phyloP scores from a whole-genome alignment of 352 stramenopile species.

The Achlya hypogyna region DNA sequence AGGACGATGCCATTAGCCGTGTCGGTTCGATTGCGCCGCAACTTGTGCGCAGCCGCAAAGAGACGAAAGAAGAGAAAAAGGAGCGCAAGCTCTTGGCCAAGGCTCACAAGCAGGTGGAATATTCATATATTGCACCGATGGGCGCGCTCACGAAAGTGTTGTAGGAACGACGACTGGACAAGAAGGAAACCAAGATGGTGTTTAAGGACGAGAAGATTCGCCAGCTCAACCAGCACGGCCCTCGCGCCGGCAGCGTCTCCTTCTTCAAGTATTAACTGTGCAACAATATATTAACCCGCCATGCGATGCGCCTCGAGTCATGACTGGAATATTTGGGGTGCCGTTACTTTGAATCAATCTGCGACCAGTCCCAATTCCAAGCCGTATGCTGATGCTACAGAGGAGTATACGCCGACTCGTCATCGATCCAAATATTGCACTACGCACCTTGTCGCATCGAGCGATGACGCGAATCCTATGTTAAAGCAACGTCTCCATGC shows the following conservation, averaged over 20 bases:
- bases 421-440: too few species aligned
- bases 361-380: too few species aligned
- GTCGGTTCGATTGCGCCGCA: conserved; percentile 19
- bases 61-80: conserved; percentile 91
- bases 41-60: conserved; percentile 47
- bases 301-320: too few species aligned
- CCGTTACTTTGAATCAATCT: too few species aligned
- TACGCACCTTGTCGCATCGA: too few species aligned
- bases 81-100: conserved; percentile 88
- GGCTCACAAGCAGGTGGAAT: conserved; percentile 61
- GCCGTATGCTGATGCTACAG: too few species aligned
- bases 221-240: not conserved
- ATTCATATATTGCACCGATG: not conserved
- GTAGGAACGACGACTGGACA: conserved; percentile 15
- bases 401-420: too few species aligned
- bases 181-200: conserved; percentile 15
- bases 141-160: too few species aligned
- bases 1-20: conserved; percentile 21
- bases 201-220: conserved; percentile 17
- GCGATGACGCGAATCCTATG: too few species aligned
- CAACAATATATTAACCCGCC: not conserved
- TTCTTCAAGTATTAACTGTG: conserved; percentile 11
- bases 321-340: too few species aligned
- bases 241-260: conserved; percentile 1
- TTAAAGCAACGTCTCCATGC: too few species aligned